Percentiles rank a stretch among this genome's conserved stretches.
Evolutionary conservation across 345 rosid species (phyloP).

Genomic region (Euphorbia lathyris): DNA sequence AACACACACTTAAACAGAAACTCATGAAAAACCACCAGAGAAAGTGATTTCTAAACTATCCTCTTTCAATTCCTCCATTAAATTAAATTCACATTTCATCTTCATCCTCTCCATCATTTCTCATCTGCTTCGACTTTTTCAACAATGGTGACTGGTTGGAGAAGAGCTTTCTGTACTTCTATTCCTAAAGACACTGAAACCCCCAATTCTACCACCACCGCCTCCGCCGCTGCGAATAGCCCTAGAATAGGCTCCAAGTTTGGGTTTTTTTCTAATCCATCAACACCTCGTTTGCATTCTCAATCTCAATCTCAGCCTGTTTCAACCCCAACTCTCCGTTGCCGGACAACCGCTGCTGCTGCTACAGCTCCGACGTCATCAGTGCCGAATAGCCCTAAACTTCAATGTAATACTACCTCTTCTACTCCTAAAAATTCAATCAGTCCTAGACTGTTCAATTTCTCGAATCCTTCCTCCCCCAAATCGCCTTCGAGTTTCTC

Average conservation of each 20-base stretch:
- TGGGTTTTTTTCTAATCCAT: slow-evolving; percentile 74
- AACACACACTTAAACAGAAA: slow-evolving; percentile 1
- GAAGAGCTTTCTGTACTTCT: slow-evolving; percentile 78
- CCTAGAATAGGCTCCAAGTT: slow-evolving; percentile 58
- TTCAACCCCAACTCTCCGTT: slow-evolving; percentile 46
- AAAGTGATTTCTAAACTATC: neutral
- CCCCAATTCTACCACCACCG: neutral
- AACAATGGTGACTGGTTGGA: slow-evolving; percentile 76
- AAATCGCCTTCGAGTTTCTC: slow-evolving; percentile 73
- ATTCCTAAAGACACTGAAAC: slow-evolving; percentile 50
- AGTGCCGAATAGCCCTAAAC: slow-evolving; percentile 55
- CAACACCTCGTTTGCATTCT: slow-evolving; percentile 53
- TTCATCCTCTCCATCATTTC: neutral
- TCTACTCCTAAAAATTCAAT: slow-evolving; percentile 27
- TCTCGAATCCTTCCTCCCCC: slow-evolving; percentile 67
- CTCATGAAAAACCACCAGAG: neutral
- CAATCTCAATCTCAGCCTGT: slow-evolving; percentile 39
- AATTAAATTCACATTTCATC: no score
- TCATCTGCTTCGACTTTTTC: neutral
- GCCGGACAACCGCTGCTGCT: slow-evolving; percentile 43
- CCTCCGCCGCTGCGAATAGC: slow-evolving; percentile 20
- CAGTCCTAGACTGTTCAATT: slow-evolving; percentile 43
- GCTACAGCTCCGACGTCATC: slow-evolving; percentile 40
- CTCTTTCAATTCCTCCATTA: neutral
- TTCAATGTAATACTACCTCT: slow-evolving; percentile 51